Base-by-base conservation (phyloP, 2,329 filamentous ascomycete genomes). In the Ophiosphaerella korrae region DNA sequence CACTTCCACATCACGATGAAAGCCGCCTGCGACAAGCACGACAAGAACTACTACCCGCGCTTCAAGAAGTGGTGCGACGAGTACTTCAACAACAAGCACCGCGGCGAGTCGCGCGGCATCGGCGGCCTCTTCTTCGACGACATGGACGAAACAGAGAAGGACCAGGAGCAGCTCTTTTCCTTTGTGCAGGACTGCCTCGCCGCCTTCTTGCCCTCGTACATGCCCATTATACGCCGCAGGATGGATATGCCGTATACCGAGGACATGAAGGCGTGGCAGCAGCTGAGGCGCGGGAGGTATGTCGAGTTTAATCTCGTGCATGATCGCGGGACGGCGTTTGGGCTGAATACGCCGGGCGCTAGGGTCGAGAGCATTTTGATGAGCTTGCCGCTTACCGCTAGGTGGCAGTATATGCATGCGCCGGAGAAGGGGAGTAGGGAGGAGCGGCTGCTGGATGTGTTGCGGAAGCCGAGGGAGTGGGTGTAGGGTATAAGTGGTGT, bases 111-210 rank as follows among this genome's bases (percentile, higher is more conserved):
- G 40, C 88, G 94, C 42, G 94, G 94, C 49, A 78, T 99, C 31
- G 94, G 94, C 45, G 94, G 94, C 46, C 97, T 99, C 75, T 99
- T 99, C 84, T 99, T 99, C 69, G 94, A 99, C 75, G 94, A 99
- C 72, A 82, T 99, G 12, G 94, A 99, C 72, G 89, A 89, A 65
- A 83, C 84, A 1, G 89, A 93, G 65, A 90, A 92, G 54, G 90
- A 94, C 67, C 87, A 90, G 63, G 92, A 97, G 71, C 90, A 92
- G 60, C 84, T 92, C 0, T 97, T 99, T 72, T 85, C 89, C 13
- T 97, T 97, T 63, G 84, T 92, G 47, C 89, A 92, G 69, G 90
- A 92, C 68, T 90, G 89, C 65, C 80, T 97, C 49, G 85, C 86
- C 53, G 88, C 92, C 8, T 99, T 99, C 80, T 74, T 97, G 50